Conservation (phyloP, 345 rosid genomes). For the Cardamine chenopodiifolia region DNA sequence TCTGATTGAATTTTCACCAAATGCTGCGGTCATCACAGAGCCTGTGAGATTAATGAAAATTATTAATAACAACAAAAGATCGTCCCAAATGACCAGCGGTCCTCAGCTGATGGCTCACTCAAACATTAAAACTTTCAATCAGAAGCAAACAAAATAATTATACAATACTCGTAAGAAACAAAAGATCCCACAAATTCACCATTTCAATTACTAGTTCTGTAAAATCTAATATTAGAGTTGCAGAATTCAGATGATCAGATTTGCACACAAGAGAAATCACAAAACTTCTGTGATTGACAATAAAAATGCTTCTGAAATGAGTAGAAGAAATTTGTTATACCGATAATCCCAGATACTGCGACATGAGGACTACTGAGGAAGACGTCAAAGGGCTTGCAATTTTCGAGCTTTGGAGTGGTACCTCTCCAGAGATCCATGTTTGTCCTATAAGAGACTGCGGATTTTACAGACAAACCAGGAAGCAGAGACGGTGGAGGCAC, state of each 20-base stretch:
- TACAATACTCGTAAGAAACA: no score
- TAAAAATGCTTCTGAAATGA: neutral
- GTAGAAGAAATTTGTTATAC: slow-evolving; percentile 48
- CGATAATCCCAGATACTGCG: slow-evolving; percentile 73
- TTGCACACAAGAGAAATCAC: neutral
- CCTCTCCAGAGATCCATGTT: slow-evolving; percentile 81
- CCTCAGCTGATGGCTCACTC: neutral
- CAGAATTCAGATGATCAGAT: neutral
- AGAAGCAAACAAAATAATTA: neutral
- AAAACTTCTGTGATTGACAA: neutral
- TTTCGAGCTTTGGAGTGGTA: slow-evolving; percentile 59
- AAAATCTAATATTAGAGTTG: neutral
- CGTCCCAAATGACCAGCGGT: neutral
- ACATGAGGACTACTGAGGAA: slow-evolving; percentile 80
- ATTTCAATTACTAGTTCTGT: neutral
- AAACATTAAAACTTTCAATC: slow-evolving; percentile 6
- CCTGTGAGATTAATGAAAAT: slow-evolving; percentile 48
- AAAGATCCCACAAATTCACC: neutral
- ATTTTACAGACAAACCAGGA: slow-evolving; percentile 67
- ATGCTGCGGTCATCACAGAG: slow-evolving; percentile 57
- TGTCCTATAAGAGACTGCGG: slow-evolving; percentile 65
- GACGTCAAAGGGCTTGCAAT: slow-evolving; percentile 71
- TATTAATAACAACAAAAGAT: slow-evolving; percentile 1
- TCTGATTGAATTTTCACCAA: slow-evolving; percentile 65
- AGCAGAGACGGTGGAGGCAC: slow-evolving; percentile 62